Percentiles rank a stretch among this genome's conserved stretches.
Conservation (phyloP, 139 green algal species). For the Ulvella scutata region DNA sequence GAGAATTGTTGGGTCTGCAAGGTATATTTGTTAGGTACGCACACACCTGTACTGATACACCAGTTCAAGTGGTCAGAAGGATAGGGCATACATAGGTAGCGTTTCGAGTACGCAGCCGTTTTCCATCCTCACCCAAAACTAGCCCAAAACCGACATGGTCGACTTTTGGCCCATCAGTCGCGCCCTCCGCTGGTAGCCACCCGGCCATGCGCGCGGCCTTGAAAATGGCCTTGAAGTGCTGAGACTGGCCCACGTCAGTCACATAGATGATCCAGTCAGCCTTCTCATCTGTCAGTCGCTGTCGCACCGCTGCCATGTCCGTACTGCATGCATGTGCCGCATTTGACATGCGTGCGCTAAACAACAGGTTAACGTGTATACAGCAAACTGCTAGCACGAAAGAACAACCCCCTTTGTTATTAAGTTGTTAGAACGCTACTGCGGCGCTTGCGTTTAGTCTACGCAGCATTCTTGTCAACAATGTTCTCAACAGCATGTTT, state of each 20-base stretch:
- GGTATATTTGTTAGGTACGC: too few relatives aligned
- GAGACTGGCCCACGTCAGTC: conserved; percentile 79
- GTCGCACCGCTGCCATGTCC: conserved; percentile 77
- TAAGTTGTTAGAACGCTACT: too few relatives aligned
- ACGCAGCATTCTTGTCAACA: too few relatives aligned
- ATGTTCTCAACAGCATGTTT: too few relatives aligned
- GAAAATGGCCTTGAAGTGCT: conserved; percentile 88
- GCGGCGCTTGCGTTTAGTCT: too few relatives aligned
- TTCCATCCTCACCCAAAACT: conserved; percentile 92
- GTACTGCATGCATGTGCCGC: conserved; percentile 41
- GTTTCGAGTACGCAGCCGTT: conserved; percentile 24
- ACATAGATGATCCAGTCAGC: conserved; percentile 96
- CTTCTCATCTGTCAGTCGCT: conserved; percentile 75
- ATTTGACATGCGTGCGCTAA: too few relatives aligned
- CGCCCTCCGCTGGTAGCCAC: conserved; percentile 31
- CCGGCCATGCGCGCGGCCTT: conserved; percentile 47
- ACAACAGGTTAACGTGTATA: too few relatives aligned
- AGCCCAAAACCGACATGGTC: conserved; percentile 93
- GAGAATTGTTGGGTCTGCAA: too few relatives aligned
- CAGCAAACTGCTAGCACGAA: too few relatives aligned
- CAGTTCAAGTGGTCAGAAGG: too few relatives aligned
- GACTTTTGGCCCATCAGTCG: conserved; percentile 26
- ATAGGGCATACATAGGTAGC: neutral
- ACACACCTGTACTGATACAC: too few relatives aligned
- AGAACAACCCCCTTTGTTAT: too few relatives aligned